Conservation (phyloP, 805 yeast species). For the Monosporozyma servazzii region DNA sequence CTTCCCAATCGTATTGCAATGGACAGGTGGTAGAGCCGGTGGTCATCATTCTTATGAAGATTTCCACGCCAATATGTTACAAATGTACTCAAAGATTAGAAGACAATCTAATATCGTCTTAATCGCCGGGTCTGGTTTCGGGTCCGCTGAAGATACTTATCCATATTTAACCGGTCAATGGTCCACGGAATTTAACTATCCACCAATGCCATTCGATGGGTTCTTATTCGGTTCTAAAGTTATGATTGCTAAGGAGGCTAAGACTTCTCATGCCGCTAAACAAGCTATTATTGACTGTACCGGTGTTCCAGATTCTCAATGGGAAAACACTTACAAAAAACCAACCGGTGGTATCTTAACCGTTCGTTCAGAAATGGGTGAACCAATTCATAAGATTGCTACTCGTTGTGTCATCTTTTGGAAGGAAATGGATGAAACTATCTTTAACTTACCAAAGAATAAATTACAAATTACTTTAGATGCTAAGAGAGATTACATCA, state of each 20-base stretch:
- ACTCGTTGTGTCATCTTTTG: conserved; percentile 96
- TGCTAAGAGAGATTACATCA: conserved; percentile 80
- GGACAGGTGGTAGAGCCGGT: conserved; percentile 99
- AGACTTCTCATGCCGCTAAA: conserved; percentile 90
- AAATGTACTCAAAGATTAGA: conserved; percentile 92
- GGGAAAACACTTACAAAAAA: conserved; percentile 92
- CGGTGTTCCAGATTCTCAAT: conserved; percentile 79
- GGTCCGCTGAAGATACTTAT: conserved; percentile 92
- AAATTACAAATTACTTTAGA: conserved; percentile 72
- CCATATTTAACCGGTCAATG: conserved; percentile 97
- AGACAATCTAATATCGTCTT: conserved; percentile 80
- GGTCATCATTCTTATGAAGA: conserved; percentile 99
- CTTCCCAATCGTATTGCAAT: conserved; percentile 95
- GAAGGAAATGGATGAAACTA: conserved; percentile 93
- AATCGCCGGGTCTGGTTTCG: conserved; percentile 97
- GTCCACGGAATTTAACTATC: conserved; percentile 80
- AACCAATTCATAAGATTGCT: conserved; percentile 97
- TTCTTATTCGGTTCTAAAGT: conserved; percentile 91
- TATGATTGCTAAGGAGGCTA: conserved; percentile 95
- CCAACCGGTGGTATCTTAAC: conserved; percentile 97
- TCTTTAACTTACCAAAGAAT: conserved; percentile 84
- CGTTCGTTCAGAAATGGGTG: conserved; percentile 98
- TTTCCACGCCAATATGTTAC: conserved; percentile 94
- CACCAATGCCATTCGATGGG: conserved; percentile 99
- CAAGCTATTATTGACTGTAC: conserved; percentile 80